Percentiles rank a stretch among this genome's conserved stretches.
Conservation (phyloP, 2,329 filamentous ascomycete genomes). For the Xylariomycetidae sp. region DNA sequence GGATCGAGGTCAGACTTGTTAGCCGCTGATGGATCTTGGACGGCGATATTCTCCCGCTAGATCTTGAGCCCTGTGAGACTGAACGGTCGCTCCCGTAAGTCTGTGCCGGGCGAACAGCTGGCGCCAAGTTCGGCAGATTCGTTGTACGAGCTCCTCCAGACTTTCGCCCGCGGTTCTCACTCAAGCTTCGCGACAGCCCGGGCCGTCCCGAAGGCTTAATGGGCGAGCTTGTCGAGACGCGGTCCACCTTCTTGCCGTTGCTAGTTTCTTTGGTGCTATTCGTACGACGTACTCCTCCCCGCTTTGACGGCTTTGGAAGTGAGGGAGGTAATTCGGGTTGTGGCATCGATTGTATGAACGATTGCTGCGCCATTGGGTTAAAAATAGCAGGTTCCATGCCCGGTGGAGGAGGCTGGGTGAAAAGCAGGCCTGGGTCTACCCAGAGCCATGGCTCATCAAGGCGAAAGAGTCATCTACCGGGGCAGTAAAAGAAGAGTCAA, state of each 20-base stretch:
- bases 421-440: slow-evolving; percentile 58
- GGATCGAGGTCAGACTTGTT: slow-evolving; percentile 52
- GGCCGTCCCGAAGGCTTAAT: slow-evolving; percentile 43
- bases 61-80: slow-evolving; percentile 29
- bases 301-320: slow-evolving; percentile 25
- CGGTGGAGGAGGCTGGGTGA: slow-evolving; percentile 47
- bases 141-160: slow-evolving; percentile 25
- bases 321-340: slow-evolving; percentile 12
- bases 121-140: slow-evolving; percentile 41
- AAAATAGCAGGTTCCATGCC: slow-evolving; percentile 36
- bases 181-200: slow-evolving; percentile 50
- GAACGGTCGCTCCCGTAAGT: slow-evolving; percentile 26
- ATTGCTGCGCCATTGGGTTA: slow-evolving; percentile 24
- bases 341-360: slow-evolving; percentile 21
- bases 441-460: slow-evolving; percentile 38
- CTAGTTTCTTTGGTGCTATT: slow-evolving; percentile 40
- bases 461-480: slow-evolving; percentile 48
- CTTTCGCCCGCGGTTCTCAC: slow-evolving; percentile 48
- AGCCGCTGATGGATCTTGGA: slow-evolving; percentile 46
- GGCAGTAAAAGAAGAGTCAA: slow-evolving; percentile 37
- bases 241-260: slow-evolving; percentile 37
- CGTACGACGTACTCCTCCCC: slow-evolving; percentile 39
- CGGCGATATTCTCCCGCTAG: slow-evolving; percentile 47
- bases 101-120: slow-evolving; percentile 35
- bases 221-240: slow-evolving; percentile 43